Percentiles rank a stretch among this genome's conserved stretches.
Evolutionary conservation across 2,329 filamentous ascomycete genomes (phyloP).

Genomic region (Neoarthrinium moseri): DNA sequence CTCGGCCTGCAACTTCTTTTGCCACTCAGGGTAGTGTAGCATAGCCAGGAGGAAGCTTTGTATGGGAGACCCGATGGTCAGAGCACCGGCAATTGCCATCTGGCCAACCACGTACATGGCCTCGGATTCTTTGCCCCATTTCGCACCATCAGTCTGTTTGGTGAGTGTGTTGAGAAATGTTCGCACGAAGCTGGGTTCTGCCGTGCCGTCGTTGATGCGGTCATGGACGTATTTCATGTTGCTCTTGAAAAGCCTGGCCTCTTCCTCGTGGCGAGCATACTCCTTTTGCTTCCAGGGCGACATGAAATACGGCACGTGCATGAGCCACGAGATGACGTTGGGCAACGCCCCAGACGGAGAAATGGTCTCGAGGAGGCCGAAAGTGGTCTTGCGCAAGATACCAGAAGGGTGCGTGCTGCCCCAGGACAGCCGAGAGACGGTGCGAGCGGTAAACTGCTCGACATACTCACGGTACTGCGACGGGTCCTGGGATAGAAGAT

Average conservation of each 20-base stretch:
- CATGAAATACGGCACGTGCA: conserved; percentile 35
- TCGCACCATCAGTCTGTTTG: conserved; percentile 19
- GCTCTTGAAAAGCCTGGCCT: conserved; percentile 34
- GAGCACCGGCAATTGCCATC: conserved; percentile 45
- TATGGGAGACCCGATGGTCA: conserved; percentile 43
- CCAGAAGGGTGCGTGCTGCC: conserved; percentile 39
- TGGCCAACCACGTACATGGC: conserved; percentile 44
- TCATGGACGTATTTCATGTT: conserved; percentile 36
- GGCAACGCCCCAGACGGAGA: conserved; percentile 43
- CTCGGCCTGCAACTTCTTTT: conserved; percentile 43
- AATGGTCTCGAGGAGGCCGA: conserved; percentile 44
- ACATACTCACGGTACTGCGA: conserved; percentile 43
- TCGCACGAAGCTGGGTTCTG: conserved; percentile 39
- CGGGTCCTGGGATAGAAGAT: conserved; percentile 36
- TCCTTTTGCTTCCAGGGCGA: conserved; percentile 47
- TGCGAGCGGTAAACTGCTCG: conserved; percentile 46
- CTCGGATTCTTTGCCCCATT: conserved; percentile 32
- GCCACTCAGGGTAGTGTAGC: conserved; percentile 37
- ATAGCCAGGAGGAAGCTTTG: conserved; percentile 41
- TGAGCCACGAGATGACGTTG: conserved; percentile 37
- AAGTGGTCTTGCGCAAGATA: conserved; percentile 41
- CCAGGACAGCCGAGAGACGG: conserved; percentile 44
- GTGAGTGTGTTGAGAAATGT: conserved; percentile 35
- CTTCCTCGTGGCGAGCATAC: conserved; percentile 34
- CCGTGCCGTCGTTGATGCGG: conserved; percentile 27